phyloP scores from a whole-genome alignment of 306 rosid genomes.

The Sophora flavescens region DNA sequence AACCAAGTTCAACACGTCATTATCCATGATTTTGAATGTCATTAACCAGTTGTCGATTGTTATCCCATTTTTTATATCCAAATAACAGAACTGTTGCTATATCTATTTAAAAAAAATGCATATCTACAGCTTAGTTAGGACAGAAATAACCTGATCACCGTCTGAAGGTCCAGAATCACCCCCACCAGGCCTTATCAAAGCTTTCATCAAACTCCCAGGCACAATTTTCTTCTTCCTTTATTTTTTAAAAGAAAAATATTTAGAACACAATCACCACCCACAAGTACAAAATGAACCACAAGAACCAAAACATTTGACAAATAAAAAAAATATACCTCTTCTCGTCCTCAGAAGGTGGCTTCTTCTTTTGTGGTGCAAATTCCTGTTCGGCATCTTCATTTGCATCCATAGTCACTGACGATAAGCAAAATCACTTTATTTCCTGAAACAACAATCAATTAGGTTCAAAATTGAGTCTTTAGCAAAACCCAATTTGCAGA shows the following conservation, averaged over 20 bases:
- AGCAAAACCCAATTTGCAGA: constrained; percentile 6
- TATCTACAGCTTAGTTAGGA: background rate
- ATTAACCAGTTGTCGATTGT: too few relatives aligned
- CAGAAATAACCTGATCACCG: constrained; percentile 81
- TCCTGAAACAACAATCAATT: constrained; percentile 17
- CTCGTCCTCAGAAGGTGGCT: constrained; percentile 81
- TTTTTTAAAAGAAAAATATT: constrained; percentile 37
- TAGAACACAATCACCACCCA: constrained; percentile 1
- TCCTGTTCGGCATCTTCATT: constrained; percentile 56
- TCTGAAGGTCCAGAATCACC: constrained; percentile 82
- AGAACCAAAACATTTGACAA: background rate
- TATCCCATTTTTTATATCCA: too few relatives aligned
- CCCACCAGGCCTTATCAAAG: constrained; percentile 86
- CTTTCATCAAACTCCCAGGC: constrained; percentile 95
- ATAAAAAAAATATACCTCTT: constrained; percentile 57
- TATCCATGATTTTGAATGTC: too few relatives aligned
- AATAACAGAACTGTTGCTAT: too few relatives aligned
- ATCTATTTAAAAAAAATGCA: background rate
- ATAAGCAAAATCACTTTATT: constrained; percentile 24
- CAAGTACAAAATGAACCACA: background rate
- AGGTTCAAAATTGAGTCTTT: constrained; percentile 25
- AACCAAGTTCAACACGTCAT: too few relatives aligned
- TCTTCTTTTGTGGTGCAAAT: constrained; percentile 62
- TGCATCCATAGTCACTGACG: constrained; percentile 59
- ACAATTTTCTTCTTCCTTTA: constrained; percentile 82